Percentiles rank a stretch among this genome's conserved stretches.
phyloP scores from a whole-genome alignment of 2,329 filamentous ascomycete species.

The Monilinia aucupariae region DNA sequence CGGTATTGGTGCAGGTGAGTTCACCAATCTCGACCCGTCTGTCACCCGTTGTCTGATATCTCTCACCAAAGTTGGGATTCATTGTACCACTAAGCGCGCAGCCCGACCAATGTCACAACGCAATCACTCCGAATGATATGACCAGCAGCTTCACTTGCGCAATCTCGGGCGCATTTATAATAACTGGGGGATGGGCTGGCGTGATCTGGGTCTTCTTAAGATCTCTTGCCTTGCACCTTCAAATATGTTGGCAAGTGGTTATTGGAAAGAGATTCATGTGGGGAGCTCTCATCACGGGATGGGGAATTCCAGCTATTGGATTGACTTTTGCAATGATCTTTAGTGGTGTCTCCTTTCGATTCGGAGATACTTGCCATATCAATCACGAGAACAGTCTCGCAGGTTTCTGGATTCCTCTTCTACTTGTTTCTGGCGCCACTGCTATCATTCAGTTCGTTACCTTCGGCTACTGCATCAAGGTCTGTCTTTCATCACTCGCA shows the following conservation, averaged over 20 bases:
- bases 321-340: conserved; percentile 71
- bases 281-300: conserved; percentile 71
- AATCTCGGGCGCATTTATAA: conserved; percentile 77
- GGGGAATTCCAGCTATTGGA: conserved; percentile 74
- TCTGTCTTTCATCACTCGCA: conserved; percentile 79
- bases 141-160: conserved; percentile 74
- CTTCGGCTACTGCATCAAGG: conserved; percentile 87
- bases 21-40: neutral
- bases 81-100: conserved; percentile 76
- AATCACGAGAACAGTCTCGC: conserved; percentile 79
- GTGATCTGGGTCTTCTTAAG: conserved; percentile 90
- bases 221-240: conserved; percentile 85
- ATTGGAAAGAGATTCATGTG: conserved; percentile 89
- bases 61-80: conserved; percentile 65
- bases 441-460: conserved; percentile 79
- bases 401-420: conserved; percentile 84
- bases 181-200: conserved; percentile 78
- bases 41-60: conserved; percentile 20
- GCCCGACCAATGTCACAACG: conserved; percentile 78
- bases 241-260: conserved; percentile 95
- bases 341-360: conserved; percentile 90
- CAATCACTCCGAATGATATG: conserved; percentile 94
- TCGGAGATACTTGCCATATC: conserved; percentile 86
- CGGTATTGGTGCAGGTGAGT: conserved; percentile 74
- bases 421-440: conserved; percentile 70